Base-by-base conservation (phyloP, 441 rosid species). In the Corymbia calophylla region DNA sequence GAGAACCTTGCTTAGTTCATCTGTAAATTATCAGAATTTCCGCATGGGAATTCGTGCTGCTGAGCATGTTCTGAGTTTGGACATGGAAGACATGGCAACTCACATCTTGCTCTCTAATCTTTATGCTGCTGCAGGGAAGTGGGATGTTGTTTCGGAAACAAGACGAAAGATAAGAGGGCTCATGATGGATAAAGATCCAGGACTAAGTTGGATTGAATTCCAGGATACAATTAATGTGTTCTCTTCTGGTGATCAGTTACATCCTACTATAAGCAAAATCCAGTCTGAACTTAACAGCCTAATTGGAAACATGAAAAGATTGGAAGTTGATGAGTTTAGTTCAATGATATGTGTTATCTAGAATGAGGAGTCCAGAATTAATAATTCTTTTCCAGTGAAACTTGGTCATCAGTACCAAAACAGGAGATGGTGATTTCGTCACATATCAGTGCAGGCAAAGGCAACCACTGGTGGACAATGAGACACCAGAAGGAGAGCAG, bases 1-100 rank as follows among this genome's bases (percentile, higher is more conserved):
- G 99, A 93, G 99, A 94, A 96, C 94, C 87, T 92, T 97, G 95
- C 91, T 98, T 23, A 95, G 99, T 88, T 94, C 95, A 13, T 96
- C 98, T 88, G 97, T 97, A 39, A 89, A 91, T 81, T 54, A 85
- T 49, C 94, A 94, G 92, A 93, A 94, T 90, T 93, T 96, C 89
- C 70, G 58, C 82, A 85, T 93, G 60, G 99, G 98, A 87, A 91
- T 95, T 60, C 92, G 91, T 44, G 97, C 97, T 4, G 99, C 98
- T 60, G 95, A 94, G 87, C 93, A 96, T 62, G 91, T 96, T 49
- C 89, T 97, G 51, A 93, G 89, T 90, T 92, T 95, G 87, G 93
- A 94, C 91, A 89, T 95, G 31, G 95, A 93, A 91, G 99, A 96
- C 88, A 90, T 93, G 85, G 95, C 96, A 64, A 92, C 99, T 11